Conservation (phyloP, 805 yeast species). For the Saccharomycopsis schoenii region DNA sequence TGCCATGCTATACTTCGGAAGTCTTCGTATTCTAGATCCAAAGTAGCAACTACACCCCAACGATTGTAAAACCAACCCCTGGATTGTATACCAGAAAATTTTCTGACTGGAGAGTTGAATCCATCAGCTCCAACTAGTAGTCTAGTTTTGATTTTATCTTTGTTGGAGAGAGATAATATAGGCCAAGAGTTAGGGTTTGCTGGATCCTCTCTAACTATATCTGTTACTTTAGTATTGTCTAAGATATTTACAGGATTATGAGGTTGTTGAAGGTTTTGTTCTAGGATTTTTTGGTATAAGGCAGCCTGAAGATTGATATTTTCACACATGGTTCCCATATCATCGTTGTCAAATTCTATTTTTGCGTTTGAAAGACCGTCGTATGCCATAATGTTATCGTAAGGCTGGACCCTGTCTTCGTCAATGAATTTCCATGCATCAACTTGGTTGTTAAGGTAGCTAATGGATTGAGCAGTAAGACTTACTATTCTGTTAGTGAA, state of each 20-base stretch:
- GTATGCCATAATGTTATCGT: slow-evolving; percentile 75
- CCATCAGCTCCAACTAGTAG: slow-evolving; percentile 95
- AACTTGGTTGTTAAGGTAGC: slow-evolving; percentile 47
- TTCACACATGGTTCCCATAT: slow-evolving; percentile 81
- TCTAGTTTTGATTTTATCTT: slow-evolving; percentile 54
- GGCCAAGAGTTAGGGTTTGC: slow-evolving; percentile 56
- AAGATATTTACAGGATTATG: slow-evolving; percentile 29
- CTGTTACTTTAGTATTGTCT: slow-evolving; percentile 60
- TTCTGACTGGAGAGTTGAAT: slow-evolving; percentile 83
- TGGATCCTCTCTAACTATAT: slow-evolving; percentile 30
- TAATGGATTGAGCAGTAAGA: slow-evolving; percentile 71
- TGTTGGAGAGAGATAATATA: slow-evolving; percentile 53
- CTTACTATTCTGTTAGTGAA: slow-evolving; percentile 79
- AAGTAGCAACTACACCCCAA: slow-evolving; percentile 88
- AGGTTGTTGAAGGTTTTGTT: slow-evolving; percentile 25
- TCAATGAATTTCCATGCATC: slow-evolving; percentile 70
- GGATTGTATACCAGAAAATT: slow-evolving; percentile 69
- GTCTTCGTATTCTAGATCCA: slow-evolving; percentile 65
- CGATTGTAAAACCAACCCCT: slow-evolving; percentile 88
- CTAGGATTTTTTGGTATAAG: slow-evolving; percentile 42
- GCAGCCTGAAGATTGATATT: slow-evolving; percentile 76
- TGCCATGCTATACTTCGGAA: slow-evolving; percentile 81
- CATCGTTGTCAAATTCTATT: slow-evolving; percentile 59
- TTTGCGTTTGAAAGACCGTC: slow-evolving; percentile 70
- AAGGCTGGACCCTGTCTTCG: slow-evolving; percentile 64